These are phyloP conservation scores for Artemisia annua DNA, from an alignment of 129 eudicot genomes.

Conservation along the genomic window DNA sequence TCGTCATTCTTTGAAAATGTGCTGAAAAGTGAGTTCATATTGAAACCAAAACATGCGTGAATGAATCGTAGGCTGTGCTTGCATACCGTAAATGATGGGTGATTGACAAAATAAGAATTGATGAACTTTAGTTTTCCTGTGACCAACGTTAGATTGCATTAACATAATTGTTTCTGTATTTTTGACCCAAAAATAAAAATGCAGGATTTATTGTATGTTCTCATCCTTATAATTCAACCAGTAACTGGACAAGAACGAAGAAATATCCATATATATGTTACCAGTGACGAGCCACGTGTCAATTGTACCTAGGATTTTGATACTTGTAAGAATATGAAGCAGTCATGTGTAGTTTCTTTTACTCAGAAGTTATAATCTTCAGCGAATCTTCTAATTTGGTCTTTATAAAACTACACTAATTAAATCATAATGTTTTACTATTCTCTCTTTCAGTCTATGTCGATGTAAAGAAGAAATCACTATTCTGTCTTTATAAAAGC, in stretches of 20 bases:
- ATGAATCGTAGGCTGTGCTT: too few relatives aligned
- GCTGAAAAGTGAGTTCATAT: too few relatives aligned
- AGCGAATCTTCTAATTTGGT: background rate
- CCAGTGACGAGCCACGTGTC: background rate
- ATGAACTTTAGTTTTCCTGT: background rate
- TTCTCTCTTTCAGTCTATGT: background rate
- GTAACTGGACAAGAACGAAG: background rate
- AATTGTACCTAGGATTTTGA: background rate
- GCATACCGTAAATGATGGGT: background rate
- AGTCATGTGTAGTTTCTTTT: background rate
- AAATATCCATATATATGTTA: background rate
- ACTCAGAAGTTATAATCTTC: background rate
- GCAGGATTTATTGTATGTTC: background rate
- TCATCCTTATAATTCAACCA: background rate
- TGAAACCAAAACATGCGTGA: too few relatives aligned
- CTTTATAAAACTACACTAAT: too few relatives aligned
- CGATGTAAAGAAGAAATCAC: background rate
- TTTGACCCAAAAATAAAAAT: background rate
- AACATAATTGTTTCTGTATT: background rate
- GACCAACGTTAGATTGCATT: background rate
- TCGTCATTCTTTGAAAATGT: too few relatives aligned
- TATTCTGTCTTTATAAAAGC: too few relatives aligned
- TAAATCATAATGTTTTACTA: background rate
- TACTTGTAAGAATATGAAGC: constrained; percentile 3
- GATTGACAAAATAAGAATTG: background rate